These are phyloP conservation scores for Paracoccidioides lutzii DNA, from an alignment of 2,329 filamentous ascomycete species.

Conservation along the genomic window DNA sequence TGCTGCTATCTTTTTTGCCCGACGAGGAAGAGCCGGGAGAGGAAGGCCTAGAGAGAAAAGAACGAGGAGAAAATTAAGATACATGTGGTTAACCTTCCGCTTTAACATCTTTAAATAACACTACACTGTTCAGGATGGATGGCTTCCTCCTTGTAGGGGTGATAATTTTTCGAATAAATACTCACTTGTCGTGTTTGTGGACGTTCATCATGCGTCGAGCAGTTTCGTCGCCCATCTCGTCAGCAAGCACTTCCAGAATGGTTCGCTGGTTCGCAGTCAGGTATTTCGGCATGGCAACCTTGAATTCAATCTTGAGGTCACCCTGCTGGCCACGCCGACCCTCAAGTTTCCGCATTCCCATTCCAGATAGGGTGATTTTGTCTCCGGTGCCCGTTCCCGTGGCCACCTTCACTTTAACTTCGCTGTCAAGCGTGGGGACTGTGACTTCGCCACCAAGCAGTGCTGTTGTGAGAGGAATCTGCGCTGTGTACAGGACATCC, in stretches of 20 bases:
- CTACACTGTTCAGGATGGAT: neutral
- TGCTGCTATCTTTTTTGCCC: neutral
- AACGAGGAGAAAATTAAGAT: neutral
- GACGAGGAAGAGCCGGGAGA: slow-evolving; percentile 11
- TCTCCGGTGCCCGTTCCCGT: slow-evolving; percentile 91
- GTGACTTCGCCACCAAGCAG: slow-evolving; percentile 79
- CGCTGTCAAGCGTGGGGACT: slow-evolving; percentile 79
- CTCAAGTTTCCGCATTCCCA: slow-evolving; percentile 83
- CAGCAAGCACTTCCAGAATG: slow-evolving; percentile 87
- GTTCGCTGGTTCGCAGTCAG: slow-evolving; percentile 82
- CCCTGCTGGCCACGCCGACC: slow-evolving; percentile 51
- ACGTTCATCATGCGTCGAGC: slow-evolving; percentile 90
- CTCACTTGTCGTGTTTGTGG: slow-evolving; percentile 40
- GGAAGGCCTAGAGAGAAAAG: slow-evolving; percentile 6
- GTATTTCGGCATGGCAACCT: slow-evolving; percentile 89
- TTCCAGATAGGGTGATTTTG: slow-evolving; percentile 72
- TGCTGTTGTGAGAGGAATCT: slow-evolving; percentile 83
- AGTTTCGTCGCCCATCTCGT: slow-evolving; percentile 87
- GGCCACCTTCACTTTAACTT: slow-evolving; percentile 79
- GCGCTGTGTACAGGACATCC: slow-evolving; percentile 85
- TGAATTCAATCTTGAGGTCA: slow-evolving; percentile 88
- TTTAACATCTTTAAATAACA: neutral
- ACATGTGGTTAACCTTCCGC: neutral
- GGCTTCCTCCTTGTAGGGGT: neutral
- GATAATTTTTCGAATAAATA: slow-evolving; percentile 3